phyloP scores from a whole-genome alignment of 805 yeast genomes.

The Starmerella floricola region DNA sequence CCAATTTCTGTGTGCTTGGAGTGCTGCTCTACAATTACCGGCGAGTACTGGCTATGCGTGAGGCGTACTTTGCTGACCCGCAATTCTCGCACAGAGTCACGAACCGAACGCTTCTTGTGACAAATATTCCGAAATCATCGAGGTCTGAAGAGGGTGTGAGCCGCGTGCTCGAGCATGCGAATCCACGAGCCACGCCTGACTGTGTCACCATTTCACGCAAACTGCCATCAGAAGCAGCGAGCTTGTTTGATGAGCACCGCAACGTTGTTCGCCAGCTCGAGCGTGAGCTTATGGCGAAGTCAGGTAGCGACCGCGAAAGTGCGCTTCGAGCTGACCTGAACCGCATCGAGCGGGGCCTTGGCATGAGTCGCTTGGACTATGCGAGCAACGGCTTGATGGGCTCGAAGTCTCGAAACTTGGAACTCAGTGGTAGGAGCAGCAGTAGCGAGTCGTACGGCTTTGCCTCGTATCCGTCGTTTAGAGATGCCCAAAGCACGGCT shows the following conservation, averaged over 20 bases:
- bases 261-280: constrained; percentile 24
- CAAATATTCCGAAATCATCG: constrained; percentile 24
- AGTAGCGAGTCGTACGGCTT: constrained; percentile 30
- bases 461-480: constrained; percentile 22
- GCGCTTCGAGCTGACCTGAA: not conserved
- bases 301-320: not conserved
- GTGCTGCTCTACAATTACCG: constrained; percentile 25
- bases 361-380: not conserved
- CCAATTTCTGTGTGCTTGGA: constrained; percentile 23
- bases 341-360: not conserved
- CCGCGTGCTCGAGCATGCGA: constrained; percentile 5
- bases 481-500: constrained; percentile 1
- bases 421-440: too few relatives aligned
- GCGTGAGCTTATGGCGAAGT: not conserved
- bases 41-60: constrained; percentile 23
- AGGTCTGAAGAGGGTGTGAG: constrained; percentile 24
- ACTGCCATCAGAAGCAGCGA: constrained; percentile 14
- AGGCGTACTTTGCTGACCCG: constrained; percentile 17
- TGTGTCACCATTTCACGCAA: constrained; percentile 1
- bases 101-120: constrained; percentile 27
- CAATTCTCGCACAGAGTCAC: constrained; percentile 23
- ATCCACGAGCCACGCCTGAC: constrained; percentile 5
- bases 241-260: constrained; percentile 23
- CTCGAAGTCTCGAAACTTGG: too few relatives aligned
- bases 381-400: not conserved